phyloP scores from a whole-genome alignment of 2,329 filamentous ascomycete genomes.

The Chaetomium strumarium region DNA sequence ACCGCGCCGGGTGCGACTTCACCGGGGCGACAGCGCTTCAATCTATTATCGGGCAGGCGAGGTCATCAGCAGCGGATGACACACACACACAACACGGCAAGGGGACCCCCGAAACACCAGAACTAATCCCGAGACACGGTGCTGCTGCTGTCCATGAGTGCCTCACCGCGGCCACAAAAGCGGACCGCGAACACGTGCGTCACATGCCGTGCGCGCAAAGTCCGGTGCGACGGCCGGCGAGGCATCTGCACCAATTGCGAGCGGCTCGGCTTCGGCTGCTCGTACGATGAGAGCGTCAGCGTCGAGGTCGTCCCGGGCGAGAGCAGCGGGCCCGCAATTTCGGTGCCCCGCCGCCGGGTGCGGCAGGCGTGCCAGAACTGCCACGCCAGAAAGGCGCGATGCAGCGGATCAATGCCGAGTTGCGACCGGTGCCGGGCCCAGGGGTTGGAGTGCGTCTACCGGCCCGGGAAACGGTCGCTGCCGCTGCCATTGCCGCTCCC shows the following conservation, averaged over 20 bases:
- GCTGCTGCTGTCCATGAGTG: constrained; percentile 16
- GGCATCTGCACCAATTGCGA: constrained; percentile 53
- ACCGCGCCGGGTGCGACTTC: not conserved
- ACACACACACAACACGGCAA: not conserved
- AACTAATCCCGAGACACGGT: not conserved
- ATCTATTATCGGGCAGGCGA: no score
- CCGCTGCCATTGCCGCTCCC: constrained; percentile 15
- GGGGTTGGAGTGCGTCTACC: constrained; percentile 51
- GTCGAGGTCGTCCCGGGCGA: constrained; percentile 18
- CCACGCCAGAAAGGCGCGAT: constrained; percentile 53
- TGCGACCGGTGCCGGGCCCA: constrained; percentile 49
- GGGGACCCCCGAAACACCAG: not conserved
- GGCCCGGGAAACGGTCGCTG: constrained; percentile 39
- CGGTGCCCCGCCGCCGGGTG: constrained; percentile 45
- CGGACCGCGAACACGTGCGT: constrained; percentile 40
- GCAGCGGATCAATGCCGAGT: constrained; percentile 50
- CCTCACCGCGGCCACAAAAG: constrained; percentile 23
- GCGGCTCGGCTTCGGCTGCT: constrained; percentile 51
- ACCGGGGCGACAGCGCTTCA: not conserved
- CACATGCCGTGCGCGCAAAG: constrained; percentile 51
- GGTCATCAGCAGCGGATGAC: not conserved
- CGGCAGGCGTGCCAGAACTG: constrained; percentile 53
- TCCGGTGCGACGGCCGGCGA: constrained; percentile 51
- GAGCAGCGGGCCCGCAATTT: constrained; percentile 20
- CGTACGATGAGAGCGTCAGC: constrained; percentile 44